Percentiles rank a stretch among this genome's conserved stretches.
These are phyloP conservation scores for Phallus indusiatus DNA, from an alignment of 768 basidiomycete genomes.

Conservation along the genomic window DNA sequence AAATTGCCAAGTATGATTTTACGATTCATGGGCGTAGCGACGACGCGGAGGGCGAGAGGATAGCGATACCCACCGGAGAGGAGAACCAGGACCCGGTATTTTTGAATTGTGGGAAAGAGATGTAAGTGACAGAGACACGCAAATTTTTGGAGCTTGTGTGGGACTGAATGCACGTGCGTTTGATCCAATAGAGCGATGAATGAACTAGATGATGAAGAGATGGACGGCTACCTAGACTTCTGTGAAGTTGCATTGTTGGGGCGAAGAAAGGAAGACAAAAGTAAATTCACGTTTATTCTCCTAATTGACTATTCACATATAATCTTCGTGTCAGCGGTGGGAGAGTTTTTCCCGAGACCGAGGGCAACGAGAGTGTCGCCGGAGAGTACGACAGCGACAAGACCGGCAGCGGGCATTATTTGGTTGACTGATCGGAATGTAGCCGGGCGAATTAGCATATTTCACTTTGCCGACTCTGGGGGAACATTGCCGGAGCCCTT, in stretches of 20 bases:
- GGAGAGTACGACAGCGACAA: constrained; percentile 20
- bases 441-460: constrained; percentile 57
- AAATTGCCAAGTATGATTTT: not conserved
- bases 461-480: constrained; percentile 54
- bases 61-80: constrained; percentile 41
- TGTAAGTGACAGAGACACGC: not conserved
- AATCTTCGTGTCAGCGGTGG: not conserved
- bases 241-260: constrained; percentile 44
- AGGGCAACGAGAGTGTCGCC: constrained; percentile 17
- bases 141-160: not conserved
- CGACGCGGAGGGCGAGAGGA: constrained; percentile 45
- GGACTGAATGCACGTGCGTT: not conserved
- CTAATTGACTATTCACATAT: too few species aligned
- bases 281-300: constrained; percentile 5
- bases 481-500: constrained; percentile 49
- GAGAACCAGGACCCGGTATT: constrained; percentile 17
- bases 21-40: not conserved
- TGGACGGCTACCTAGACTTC: constrained; percentile 61
- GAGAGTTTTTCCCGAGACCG: not conserved
- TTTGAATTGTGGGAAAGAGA: constrained; percentile 7
- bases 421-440: constrained; percentile 15
- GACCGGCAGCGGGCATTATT: not conserved
- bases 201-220: constrained; percentile 37
- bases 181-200: constrained; percentile 36
- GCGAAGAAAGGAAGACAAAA: constrained; percentile 21